Evolutionary conservation across 2,329 filamentous ascomycete genomes (phyloP).

Genomic region (Diplodia seriata): DNA sequence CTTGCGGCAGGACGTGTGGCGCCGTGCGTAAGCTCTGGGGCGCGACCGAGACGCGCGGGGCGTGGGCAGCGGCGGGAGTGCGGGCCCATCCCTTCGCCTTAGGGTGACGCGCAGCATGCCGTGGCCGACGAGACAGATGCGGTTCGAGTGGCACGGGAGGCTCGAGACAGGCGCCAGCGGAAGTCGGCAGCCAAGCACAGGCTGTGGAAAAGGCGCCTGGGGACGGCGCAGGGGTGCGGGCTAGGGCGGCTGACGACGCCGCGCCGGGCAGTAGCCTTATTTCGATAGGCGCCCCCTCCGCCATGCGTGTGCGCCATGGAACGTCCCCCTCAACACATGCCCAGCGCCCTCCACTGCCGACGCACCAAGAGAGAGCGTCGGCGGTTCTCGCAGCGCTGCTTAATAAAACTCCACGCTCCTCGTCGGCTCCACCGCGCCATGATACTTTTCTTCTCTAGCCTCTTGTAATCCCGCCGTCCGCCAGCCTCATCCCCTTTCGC

Average conservation of each 20-base stretch:
- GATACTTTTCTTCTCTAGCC: no score
- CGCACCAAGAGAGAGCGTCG: background rate
- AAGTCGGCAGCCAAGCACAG: constrained; percentile 5
- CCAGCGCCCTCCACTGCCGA: background rate
- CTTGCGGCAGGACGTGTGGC: constrained; percentile 7
- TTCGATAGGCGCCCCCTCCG: constrained; percentile 23
- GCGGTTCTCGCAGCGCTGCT: background rate
- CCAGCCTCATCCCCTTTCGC: background rate
- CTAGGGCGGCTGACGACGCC: constrained; percentile 22
- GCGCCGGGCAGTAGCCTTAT: constrained; percentile 16
- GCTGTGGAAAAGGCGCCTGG: background rate
- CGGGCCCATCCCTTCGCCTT: background rate
- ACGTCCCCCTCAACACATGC: constrained; percentile 13
- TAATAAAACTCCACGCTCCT: background rate
- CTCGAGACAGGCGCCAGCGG: background rate
- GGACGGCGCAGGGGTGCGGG: background rate
- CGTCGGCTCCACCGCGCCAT: background rate
- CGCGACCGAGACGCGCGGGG: background rate
- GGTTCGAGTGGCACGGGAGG: no score
- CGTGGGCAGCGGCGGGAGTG: background rate
- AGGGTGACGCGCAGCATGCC: background rate
- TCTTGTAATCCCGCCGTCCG: background rate
- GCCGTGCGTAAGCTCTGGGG: constrained; percentile 23
- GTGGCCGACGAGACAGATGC: no score
- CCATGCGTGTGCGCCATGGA: constrained; percentile 19